phyloP scores from a whole-genome alignment of 2,329 filamentous ascomycete genomes.

The Trichoderma sp. region DNA sequence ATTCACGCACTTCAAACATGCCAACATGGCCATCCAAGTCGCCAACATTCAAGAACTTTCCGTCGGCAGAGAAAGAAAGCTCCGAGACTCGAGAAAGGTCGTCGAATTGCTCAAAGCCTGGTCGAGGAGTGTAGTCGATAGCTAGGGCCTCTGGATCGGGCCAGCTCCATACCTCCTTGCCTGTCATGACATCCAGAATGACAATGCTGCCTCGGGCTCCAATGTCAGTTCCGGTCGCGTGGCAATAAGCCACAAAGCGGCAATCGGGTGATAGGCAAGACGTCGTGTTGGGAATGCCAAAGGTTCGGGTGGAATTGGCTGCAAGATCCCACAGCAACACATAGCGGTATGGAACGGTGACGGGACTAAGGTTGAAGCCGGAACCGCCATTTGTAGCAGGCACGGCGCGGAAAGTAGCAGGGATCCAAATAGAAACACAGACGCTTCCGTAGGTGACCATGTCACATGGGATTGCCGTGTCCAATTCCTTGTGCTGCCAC shows the following conservation, averaged over 20 bases:
- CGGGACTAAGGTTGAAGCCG: slow-evolving; percentile 36
- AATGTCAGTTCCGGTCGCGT: slow-evolving; percentile 34
- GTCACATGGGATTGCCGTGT: slow-evolving; percentile 39
- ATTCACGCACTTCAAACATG: slow-evolving; percentile 37
- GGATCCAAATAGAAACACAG: slow-evolving; percentile 43
- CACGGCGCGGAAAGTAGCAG: slow-evolving; percentile 37
- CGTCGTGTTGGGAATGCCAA: slow-evolving; percentile 40
- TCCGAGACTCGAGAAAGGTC: slow-evolving; percentile 38
- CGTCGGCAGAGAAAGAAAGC: slow-evolving; percentile 40
- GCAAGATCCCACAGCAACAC: slow-evolving; percentile 43
- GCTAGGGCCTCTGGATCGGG: slow-evolving; percentile 33
- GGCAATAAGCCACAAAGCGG: slow-evolving; percentile 41
- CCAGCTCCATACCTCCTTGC: slow-evolving; percentile 40
- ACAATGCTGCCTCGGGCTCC: slow-evolving; percentile 36
- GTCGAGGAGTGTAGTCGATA: slow-evolving; percentile 25
- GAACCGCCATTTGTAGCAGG: slow-evolving; percentile 29
- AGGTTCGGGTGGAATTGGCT: slow-evolving; percentile 37
- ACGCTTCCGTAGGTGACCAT: slow-evolving; percentile 39
- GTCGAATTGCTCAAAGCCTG: slow-evolving; percentile 34
- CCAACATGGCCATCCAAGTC: slow-evolving; percentile 35
- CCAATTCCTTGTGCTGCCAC: slow-evolving; percentile 39
- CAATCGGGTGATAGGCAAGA: slow-evolving; percentile 42
- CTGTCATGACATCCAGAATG: slow-evolving; percentile 39
- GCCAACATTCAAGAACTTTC: slow-evolving; percentile 37
- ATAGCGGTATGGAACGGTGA: slow-evolving; percentile 33